These are phyloP conservation scores for Cicer cuneatum DNA, from an alignment of 306 rosid species.

Conservation along the genomic window DNA sequence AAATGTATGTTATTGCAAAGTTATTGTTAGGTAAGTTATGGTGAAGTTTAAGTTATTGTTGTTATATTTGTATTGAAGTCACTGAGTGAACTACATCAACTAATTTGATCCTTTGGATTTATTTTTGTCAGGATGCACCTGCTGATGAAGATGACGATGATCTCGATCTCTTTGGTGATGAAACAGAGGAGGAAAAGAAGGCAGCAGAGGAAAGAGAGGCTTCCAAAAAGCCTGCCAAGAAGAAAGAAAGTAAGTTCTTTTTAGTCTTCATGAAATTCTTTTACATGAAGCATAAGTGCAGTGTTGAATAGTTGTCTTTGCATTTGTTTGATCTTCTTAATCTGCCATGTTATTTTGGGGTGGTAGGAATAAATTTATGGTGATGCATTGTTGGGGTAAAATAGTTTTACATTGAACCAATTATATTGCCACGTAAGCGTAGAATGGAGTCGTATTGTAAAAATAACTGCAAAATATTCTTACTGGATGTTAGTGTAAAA, in stretches of 20 bases:
- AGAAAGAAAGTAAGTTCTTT: slow-evolving; percentile 80
- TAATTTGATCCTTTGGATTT: slow-evolving; percentile 13
- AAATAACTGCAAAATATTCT: too few relatives aligned
- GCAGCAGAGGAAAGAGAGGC: slow-evolving; percentile 88
- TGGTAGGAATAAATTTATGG: background rate
- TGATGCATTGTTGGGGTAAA: too few relatives aligned
- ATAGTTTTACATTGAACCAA: too few relatives aligned
- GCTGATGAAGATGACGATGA: slow-evolving; percentile 74
- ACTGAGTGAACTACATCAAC: background rate
- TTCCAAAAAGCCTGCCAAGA: slow-evolving; percentile 76
- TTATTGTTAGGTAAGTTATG: background rate
- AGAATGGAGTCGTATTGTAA: too few relatives aligned
- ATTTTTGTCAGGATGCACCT: slow-evolving; percentile 58
- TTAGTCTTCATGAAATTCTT: background rate
- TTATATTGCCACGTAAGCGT: too few relatives aligned
- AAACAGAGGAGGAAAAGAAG: slow-evolving; percentile 91
- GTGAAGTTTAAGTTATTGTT: background rate
- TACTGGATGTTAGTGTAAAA: too few relatives aligned
- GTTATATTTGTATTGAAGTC: background rate
- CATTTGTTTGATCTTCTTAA: background rate
- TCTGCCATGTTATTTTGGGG: background rate
- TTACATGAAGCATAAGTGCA: background rate
- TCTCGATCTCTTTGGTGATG: slow-evolving; percentile 90
- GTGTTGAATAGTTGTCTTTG: background rate
- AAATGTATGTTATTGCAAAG: background rate